These are phyloP conservation scores for Porcisia deanei DNA, from an alignment of 208 protist genomes.

Conservation along the genomic window DNA sequence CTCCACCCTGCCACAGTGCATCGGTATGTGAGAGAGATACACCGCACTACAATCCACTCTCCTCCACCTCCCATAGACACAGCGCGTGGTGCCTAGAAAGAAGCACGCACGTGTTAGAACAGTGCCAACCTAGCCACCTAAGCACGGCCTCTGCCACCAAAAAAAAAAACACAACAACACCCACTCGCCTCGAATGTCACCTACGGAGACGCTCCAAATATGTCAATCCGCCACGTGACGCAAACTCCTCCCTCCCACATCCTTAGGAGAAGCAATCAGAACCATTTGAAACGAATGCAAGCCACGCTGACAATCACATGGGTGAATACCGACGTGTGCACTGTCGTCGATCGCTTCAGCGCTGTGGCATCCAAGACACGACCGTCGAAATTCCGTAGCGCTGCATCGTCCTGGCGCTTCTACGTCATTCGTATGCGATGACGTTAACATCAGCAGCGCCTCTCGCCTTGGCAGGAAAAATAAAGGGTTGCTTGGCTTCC, in stretches of 20 bases:
- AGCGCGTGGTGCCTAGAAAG: too few species aligned
- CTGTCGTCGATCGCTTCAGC: neutral
- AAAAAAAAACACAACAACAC: too few species aligned
- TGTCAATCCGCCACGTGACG: neutral
- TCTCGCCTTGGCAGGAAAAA: neutral
- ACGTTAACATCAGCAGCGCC: neutral
- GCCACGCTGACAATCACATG: neutral
- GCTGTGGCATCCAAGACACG: neutral
- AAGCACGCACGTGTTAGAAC: too few species aligned
- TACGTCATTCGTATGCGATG: neutral
- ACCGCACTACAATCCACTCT: too few species aligned
- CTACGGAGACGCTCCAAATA: too few species aligned
- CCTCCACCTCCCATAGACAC: too few species aligned
- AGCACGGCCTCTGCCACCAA: too few species aligned
- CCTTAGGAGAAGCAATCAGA: neutral
- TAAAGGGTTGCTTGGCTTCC: neutral
- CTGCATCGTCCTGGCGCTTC: neutral
- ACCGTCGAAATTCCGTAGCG: neutral
- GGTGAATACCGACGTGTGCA: neutral
- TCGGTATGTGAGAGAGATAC: too few species aligned
- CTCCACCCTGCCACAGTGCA: too few species aligned
- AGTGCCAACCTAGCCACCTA: too few species aligned
- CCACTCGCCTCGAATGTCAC: too few species aligned
- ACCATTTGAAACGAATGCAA: too few species aligned
- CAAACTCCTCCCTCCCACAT: neutral